Percentiles rank a stretch among this genome's conserved stretches.
Evolutionary conservation across 768 basidiomycete species (phyloP).

Genomic region (Lactarius hengduanensis): DNA sequence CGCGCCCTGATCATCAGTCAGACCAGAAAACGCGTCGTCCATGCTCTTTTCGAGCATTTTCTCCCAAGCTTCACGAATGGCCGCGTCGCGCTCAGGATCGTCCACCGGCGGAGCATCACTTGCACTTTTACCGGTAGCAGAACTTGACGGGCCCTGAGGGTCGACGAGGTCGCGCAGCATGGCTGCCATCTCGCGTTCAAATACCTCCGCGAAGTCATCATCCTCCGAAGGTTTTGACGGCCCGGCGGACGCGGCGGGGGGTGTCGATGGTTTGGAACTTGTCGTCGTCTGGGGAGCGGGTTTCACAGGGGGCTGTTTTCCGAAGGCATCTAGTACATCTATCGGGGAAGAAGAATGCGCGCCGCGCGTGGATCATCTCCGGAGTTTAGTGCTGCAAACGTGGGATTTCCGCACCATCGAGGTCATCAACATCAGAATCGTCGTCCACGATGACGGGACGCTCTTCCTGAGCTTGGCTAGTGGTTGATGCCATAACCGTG

Average conservation of each 20-base stretch:
- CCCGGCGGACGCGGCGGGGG: conserved; percentile 28
- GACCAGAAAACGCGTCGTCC: conserved; percentile 38
- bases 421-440: conserved; percentile 67
- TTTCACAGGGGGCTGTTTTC: conserved; percentile 29
- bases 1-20: conserved; percentile 16
- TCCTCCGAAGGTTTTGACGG: conserved; percentile 28
- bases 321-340: conserved; percentile 54
- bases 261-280: conserved; percentile 25
- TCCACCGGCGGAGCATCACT: conserved; percentile 29
- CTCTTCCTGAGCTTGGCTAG: conserved; percentile 12
- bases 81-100: conserved; percentile 39
- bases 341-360: conserved; percentile 24
- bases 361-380: conserved; percentile 6
- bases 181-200: conserved; percentile 46
- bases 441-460: conserved; percentile 21
- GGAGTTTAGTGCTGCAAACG: conserved; percentile 4
- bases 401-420: conserved; percentile 47
- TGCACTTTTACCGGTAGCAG: conserved; percentile 14
- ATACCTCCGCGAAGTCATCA: conserved; percentile 40
- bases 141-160: conserved; percentile 28
- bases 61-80: conserved; percentile 66
- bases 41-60: conserved; percentile 65
- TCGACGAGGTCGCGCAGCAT: conserved; percentile 42
- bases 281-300: conserved; percentile 25
- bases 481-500: conserved; percentile 13